Evolutionary conservation across 495 filamentous ascomycete species (phyloP).

Genomic region (Penicillium soppii): DNA sequence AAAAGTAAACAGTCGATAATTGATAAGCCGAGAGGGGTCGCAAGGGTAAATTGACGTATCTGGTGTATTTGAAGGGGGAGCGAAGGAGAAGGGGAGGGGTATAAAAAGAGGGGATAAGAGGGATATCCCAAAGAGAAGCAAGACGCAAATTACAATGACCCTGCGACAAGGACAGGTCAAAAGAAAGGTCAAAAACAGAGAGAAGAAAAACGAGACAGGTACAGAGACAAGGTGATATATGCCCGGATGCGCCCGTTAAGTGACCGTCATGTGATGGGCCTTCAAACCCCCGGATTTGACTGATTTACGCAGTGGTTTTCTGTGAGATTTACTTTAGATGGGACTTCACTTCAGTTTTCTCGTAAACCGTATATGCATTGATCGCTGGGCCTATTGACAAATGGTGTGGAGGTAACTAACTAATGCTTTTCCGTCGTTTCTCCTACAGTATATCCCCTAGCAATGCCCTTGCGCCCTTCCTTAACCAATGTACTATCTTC

Average conservation of each 20-base stretch:
- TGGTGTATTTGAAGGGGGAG: slow-evolving; percentile 18
- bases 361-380: not conserved
- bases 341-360: not conserved
- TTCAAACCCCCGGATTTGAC: slow-evolving; percentile 6
- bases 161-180: not conserved
- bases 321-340: too few relatives aligned
- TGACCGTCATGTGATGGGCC: slow-evolving; percentile 27
- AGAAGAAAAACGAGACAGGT: slow-evolving; percentile 7
- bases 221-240: slow-evolving; percentile 6
- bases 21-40: slow-evolving; percentile 23
- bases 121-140: slow-evolving; percentile 1
- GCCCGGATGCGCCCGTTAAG: slow-evolving; percentile 26
- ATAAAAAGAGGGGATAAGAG: slow-evolving; percentile 6
- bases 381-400: slow-evolving; percentile 8
- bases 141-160: not conserved
- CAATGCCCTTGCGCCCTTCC: slow-evolving; percentile 85
- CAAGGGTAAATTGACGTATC: slow-evolving; percentile 22
- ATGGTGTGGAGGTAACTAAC: slow-evolving; percentile 5
- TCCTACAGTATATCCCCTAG: slow-evolving; percentile 84
- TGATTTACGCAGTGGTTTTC: not conserved
- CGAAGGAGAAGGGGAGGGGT: slow-evolving; percentile 19
- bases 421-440: slow-evolving; percentile 44
- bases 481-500: slow-evolving; percentile 59
- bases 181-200: slow-evolving; percentile 6
- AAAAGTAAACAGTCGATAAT: slow-evolving; percentile 24